Base-by-base conservation (phyloP, 2,329 filamentous ascomycete species). In the Talaromyces rugulosus region DNA sequence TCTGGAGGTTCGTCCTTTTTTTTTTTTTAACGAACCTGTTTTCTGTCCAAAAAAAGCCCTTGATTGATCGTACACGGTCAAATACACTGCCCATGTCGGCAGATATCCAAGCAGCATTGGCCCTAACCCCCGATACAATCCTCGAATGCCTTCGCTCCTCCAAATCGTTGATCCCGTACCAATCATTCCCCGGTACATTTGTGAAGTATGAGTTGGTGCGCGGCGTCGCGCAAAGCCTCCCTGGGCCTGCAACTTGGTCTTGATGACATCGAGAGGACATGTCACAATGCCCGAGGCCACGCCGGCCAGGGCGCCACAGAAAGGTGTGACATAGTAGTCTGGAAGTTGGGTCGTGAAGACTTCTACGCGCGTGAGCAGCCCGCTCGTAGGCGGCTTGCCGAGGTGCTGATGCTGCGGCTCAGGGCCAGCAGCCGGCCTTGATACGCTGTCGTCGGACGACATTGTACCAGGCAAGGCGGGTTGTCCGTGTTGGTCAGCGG, bases 71-170 rank as follows among this genome's bases (percentile, higher is more conserved):
- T 99, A 99, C 42, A 98, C 90, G 27, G 92, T 96, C 77, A 99
- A 91, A 83, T 96, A 99, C 58, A 99, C 94, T 28, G 94, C 95
- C 95, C 95, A 99, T 0, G 95, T 99, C 4, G 95, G 95, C 63
- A 99, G 80, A 76, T 99, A 99, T 12, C 95, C 95, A 73, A 99
- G 80, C 68, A 99, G 87, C 81, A 99, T 97, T 18, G 95, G 95
- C 0, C 93, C 93, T 58, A 99, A 80, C 12, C 95, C 95, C 75
- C 95, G 87, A 74, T 99, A 99, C 82, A 99, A 86, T 64, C 95
- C 95, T 63, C 89, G 86, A 61, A 98, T 75, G 9, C 95, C 95
- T 77, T 98, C 95, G 71, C 96, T 89, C 59, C 81, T 83, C 87
- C 91, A 93, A 66, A 99, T 99, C 5, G 90, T 86, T 58, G 82